phyloP scores from a whole-genome alignment of 1,284 basidiomycete genomes.

The Papiliotrema nemorosa region DNA sequence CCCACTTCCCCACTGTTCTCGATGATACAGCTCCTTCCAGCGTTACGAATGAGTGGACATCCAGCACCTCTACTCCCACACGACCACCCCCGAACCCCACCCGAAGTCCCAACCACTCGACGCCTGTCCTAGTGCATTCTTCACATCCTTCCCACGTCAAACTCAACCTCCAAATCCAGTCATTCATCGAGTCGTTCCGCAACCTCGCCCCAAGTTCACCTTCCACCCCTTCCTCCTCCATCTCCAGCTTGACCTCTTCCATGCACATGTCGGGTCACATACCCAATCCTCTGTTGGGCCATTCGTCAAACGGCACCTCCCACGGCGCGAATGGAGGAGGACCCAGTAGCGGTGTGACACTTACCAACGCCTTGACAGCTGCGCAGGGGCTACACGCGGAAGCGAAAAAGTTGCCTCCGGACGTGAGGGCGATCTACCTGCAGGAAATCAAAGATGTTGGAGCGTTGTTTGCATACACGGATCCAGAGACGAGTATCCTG shows the following conservation, averaged over 20 bases:
- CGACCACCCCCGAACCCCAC: neutral
- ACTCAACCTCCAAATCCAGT: slow-evolving; percentile 43
- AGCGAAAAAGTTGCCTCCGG: slow-evolving; percentile 34
- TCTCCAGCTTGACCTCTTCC: slow-evolving; percentile 24
- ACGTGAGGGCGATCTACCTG: slow-evolving; percentile 38
- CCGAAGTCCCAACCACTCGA: slow-evolving; percentile 10
- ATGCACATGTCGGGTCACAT: slow-evolving; percentile 7
- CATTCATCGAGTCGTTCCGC: slow-evolving; percentile 38
- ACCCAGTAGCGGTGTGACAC: slow-evolving; percentile 5
- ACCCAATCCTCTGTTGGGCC: neutral
- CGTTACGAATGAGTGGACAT: too few relatives aligned
- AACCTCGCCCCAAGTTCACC: slow-evolving; percentile 23
- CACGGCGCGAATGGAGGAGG: neutral
- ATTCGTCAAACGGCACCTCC: neutral
- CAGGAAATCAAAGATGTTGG: slow-evolving; percentile 46
- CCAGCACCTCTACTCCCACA: neutral
- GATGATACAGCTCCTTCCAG: slow-evolving; percentile 4
- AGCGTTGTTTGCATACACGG: slow-evolving; percentile 46
- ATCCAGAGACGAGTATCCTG: slow-evolving; percentile 44
- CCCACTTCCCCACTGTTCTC: slow-evolving; percentile 39
- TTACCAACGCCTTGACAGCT: slow-evolving; percentile 33
- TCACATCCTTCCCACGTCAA: slow-evolving; percentile 34
- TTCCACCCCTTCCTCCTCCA: slow-evolving; percentile 26
- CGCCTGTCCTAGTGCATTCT: slow-evolving; percentile 30
- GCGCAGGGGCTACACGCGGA: slow-evolving; percentile 38